These are phyloP conservation scores for Cyclotella distinguenda DNA, from an alignment of 108 stramenopile species.

Conservation along the genomic window DNA sequence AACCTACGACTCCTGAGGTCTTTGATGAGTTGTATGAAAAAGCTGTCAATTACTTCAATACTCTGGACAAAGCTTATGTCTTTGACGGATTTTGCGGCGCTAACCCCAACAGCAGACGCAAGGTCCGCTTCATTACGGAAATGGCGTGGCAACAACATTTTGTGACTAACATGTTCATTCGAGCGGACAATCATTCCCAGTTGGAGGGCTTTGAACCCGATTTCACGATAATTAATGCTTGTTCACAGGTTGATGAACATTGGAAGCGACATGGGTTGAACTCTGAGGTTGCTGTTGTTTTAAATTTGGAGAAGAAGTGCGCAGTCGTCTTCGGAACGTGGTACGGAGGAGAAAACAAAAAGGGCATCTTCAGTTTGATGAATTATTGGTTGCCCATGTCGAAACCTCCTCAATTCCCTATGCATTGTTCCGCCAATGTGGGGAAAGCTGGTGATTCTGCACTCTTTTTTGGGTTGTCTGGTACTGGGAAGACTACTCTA, in stretches of 20 bases:
- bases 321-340: slow-evolving; percentile 96
- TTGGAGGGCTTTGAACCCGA: slow-evolving; percentile 89
- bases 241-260: slow-evolving; percentile 86
- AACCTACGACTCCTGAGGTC: slow-evolving; percentile 87
- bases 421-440: slow-evolving; percentile 99
- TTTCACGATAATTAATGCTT: slow-evolving; percentile 97
- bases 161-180: slow-evolving; percentile 97
- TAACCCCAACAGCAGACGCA: slow-evolving; percentile 80
- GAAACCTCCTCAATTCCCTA: slow-evolving; percentile 84
- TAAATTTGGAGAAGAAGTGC: slow-evolving; percentile 92
- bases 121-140: slow-evolving; percentile 95
- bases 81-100: slow-evolving; percentile 95
- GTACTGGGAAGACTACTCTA: slow-evolving; percentile 97
- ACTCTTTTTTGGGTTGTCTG: slow-evolving; percentile 94
- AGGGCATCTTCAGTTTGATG: slow-evolving; percentile 98
- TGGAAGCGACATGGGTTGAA: slow-evolving; percentile 90
- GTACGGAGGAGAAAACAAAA: slow-evolving; percentile 99
- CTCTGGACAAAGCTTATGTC: slow-evolving; percentile 85
- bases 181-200: slow-evolving; percentile 72
- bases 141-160: slow-evolving; percentile 98
- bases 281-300: slow-evolving; percentile 93
- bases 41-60: slow-evolving; percentile 89
- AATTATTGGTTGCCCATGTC: slow-evolving; percentile 96
- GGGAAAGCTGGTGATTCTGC: slow-evolving; percentile 88
- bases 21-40: slow-evolving; percentile 94